Conservation (phyloP, 257 asterid genomes). For the Datura wrightii region DNA sequence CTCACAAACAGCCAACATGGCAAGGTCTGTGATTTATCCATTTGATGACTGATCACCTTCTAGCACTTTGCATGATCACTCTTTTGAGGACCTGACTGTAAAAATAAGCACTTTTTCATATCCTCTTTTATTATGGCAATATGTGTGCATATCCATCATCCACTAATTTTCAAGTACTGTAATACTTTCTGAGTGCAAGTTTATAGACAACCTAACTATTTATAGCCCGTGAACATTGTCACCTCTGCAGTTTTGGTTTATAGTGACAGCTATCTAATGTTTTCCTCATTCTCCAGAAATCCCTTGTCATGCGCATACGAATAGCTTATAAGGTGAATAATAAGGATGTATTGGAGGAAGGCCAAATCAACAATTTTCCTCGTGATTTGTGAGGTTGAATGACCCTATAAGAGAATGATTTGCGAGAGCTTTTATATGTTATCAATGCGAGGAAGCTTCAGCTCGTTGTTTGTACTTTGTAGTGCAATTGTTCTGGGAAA, state of each 20-base stretch:
- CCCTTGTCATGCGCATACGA: constrained; percentile 88
- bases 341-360: constrained; percentile 89
- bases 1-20: constrained; percentile 91
- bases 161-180: neutral
- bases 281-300: constrained; percentile 62
- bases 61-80: neutral
- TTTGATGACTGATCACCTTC: constrained; percentile 19
- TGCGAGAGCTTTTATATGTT: constrained; percentile 29
- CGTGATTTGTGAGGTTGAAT: constrained; percentile 56
- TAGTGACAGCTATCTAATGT: constrained; percentile 33
- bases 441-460: constrained; percentile 38
- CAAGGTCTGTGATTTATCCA: constrained; percentile 58
- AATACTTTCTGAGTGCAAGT: constrained; percentile 16
- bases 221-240: neutral
- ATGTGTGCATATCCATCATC: constrained; percentile 6
- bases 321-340: constrained; percentile 70
- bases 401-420: constrained; percentile 6
- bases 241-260: neutral
- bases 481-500: constrained; percentile 40
- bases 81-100: constrained; percentile 16
- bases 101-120: neutral
- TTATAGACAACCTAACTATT: neutral
- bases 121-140: constrained; percentile 6
- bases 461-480: constrained; percentile 38
- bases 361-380: constrained; percentile 90